A percentile compares a stretch with the other conserved stretches of the same genome.
Evolutionary conservation across 805 yeast genomes (phyloP).

Genomic region (Wickerhamomyces strasburgensis): DNA sequence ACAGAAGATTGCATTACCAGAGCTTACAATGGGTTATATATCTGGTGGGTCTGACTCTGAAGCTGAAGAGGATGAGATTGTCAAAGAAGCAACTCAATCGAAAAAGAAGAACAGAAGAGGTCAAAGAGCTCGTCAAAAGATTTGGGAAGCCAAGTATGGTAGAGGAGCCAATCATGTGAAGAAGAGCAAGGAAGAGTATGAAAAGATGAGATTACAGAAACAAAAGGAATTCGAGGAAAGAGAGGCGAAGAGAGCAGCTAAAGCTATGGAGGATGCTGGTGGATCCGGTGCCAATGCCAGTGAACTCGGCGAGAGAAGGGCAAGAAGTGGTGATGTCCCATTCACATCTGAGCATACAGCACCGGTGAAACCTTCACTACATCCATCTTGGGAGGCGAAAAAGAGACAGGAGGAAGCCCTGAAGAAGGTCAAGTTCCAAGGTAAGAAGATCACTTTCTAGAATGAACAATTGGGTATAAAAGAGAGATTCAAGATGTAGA

Average conservation of each 20-base stretch:
- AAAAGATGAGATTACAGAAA: conserved; percentile 52
- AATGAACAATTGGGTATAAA: too few relatives aligned
- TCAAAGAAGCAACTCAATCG: conserved; percentile 46
- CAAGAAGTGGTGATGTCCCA: conserved; percentile 1
- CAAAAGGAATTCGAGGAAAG: conserved; percentile 70
- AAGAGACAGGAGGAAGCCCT: conserved; percentile 62
- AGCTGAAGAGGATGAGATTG: conserved; percentile 46
- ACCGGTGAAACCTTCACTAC: conserved; percentile 34
- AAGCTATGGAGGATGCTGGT: conserved; percentile 35
- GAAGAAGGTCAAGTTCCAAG: conserved; percentile 64
- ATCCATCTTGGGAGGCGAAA: conserved; percentile 99
- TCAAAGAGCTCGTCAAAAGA: conserved; percentile 93
- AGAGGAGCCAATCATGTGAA: conserved; percentile 74
- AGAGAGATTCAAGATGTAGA: neutral
- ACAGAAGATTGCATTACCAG: conserved; percentile 53
- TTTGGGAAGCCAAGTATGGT: conserved; percentile 93
- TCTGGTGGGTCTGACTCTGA: conserved; percentile 80
- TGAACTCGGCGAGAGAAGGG: conserved; percentile 34
- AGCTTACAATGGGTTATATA: conserved; percentile 70
- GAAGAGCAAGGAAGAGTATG: conserved; percentile 52
- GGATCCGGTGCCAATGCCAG: conserved; percentile 35
- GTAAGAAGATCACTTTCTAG: conserved; percentile 81
- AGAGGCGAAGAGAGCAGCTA: conserved; percentile 53
- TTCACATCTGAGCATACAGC: conserved; percentile 13
- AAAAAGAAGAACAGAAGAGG: conserved; percentile 87